Evolutionary conservation across 1,284 basidiomycete species (phyloP).

Genomic region (Schizophyllum commune): DNA sequence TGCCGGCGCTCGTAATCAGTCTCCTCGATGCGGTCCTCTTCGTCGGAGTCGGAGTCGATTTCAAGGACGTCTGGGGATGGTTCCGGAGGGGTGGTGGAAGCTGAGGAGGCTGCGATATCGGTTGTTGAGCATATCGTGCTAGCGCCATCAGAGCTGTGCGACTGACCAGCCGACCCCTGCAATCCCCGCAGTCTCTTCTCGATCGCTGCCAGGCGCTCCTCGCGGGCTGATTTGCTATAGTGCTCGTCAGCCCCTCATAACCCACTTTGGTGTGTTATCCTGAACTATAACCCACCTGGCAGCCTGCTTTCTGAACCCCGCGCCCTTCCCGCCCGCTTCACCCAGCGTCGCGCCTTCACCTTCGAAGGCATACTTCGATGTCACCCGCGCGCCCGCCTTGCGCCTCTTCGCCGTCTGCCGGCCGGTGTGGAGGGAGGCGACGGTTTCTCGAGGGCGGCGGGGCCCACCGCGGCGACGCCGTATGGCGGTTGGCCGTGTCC

Average conservation of each 20-base stretch:
- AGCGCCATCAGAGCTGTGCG: no score
- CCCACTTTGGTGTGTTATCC: no score
- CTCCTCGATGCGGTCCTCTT: conserved; percentile 34
- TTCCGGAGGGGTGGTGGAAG: conserved; percentile 9
- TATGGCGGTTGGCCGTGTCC: conserved; percentile 40
- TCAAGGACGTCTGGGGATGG: conserved; percentile 9
- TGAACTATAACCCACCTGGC: no score
- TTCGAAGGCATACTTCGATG: conserved; percentile 47
- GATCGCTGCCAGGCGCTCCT: conserved; percentile 65
- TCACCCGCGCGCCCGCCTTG: conserved; percentile 63
- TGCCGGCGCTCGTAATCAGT: conserved; percentile 50
- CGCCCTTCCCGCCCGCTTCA: conserved; percentile 36
- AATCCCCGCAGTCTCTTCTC: conserved; percentile 49
- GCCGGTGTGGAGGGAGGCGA: conserved; percentile 48
- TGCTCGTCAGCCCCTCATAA: no score
- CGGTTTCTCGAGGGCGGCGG: conserved; percentile 30
- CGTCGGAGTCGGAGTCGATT: conserved; percentile 22
- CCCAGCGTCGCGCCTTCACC: conserved; percentile 49
- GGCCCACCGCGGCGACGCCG: conserved; percentile 23
- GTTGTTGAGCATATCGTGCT: no score
- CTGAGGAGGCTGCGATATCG: not conserved
- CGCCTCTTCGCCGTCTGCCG: conserved; percentile 55
- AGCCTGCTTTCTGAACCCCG: conserved; percentile 63
- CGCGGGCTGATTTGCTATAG: conserved; percentile 66
- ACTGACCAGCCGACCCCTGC: conserved; percentile 22